Percentiles rank a stretch among this genome's conserved stretches.
These are phyloP conservation scores for Murraya paniculata DNA, from an alignment of 345 rosid species.

Conservation along the genomic window DNA sequence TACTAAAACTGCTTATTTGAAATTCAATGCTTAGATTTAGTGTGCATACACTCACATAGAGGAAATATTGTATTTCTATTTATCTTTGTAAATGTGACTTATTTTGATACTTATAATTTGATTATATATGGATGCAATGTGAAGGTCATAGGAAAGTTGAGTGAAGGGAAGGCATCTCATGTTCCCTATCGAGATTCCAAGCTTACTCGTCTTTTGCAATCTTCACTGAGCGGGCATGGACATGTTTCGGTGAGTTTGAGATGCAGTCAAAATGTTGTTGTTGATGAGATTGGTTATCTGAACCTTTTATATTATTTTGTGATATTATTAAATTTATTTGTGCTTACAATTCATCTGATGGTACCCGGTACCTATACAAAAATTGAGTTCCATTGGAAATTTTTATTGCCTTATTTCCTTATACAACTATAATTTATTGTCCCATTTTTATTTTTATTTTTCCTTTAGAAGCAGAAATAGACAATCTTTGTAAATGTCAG, in stretches of 20 bases:
- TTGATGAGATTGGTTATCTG: not conserved
- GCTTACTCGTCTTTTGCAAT: slow-evolving; percentile 97
- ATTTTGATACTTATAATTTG: slow-evolving; percentile 13
- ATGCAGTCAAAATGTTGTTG: slow-evolving; percentile 4
- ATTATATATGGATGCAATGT: slow-evolving; percentile 26
- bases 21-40: not conserved
- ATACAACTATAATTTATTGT: not conserved
- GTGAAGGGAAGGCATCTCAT: slow-evolving; percentile 99
- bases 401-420: not conserved
- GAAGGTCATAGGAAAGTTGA: slow-evolving; percentile 96
- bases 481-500: not conserved
- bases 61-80: not conserved
- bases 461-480: not conserved
- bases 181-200: slow-evolving; percentile 99
- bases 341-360: not conserved
- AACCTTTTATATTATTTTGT: not conserved
- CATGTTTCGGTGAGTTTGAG: slow-evolving; percentile 88
- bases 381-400: not conserved
- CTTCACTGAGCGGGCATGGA: slow-evolving; percentile 95
- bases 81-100: not conserved
- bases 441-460: not conserved
- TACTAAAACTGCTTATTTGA: not conserved
- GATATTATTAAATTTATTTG: not conserved
- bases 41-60: not conserved
- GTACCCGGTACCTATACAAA: not conserved